phyloP scores from a whole-genome alignment of 2,329 filamentous ascomycete species.

The Fusarium sororula region DNA sequence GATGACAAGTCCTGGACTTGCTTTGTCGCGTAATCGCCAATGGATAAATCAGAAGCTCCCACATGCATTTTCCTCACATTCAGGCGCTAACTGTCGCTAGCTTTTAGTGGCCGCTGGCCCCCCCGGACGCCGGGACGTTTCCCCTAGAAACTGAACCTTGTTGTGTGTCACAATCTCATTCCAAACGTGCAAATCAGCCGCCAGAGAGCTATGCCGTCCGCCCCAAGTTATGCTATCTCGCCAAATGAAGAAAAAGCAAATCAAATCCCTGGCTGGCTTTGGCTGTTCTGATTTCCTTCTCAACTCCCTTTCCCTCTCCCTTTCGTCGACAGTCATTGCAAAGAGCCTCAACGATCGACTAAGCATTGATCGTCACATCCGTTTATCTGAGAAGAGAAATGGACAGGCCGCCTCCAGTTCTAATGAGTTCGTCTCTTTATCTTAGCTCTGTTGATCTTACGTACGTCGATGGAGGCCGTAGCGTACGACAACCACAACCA shows the following conservation, averaged over 20 bases:
- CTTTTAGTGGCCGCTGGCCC: constrained; percentile 29
- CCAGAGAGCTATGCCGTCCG: constrained; percentile 5
- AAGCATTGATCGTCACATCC: constrained; percentile 19
- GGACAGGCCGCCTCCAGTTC: constrained; percentile 29
- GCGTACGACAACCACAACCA: constrained; percentile 26
- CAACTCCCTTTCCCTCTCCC: constrained; percentile 21
- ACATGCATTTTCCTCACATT: constrained; percentile 6
- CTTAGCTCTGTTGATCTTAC: constrained; percentile 26
- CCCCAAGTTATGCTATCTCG: constrained; percentile 1
- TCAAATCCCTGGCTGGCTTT: constrained; percentile 17
- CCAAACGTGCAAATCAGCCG: constrained; percentile 19
- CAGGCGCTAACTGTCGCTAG: constrained; percentile 28
- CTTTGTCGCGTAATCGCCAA: background rate
- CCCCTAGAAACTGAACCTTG: constrained; percentile 25
- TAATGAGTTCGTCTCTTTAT: constrained; percentile 26
- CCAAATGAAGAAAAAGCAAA: constrained; percentile 20
- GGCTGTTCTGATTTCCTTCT: constrained; percentile 11
- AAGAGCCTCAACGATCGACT: constrained; percentile 29
- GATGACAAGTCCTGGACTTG: constrained; percentile 3
- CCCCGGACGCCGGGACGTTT: constrained; percentile 22
- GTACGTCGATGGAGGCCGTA: constrained; percentile 33
- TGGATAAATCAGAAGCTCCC: constrained; percentile 26
- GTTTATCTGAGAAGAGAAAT: constrained; percentile 30
- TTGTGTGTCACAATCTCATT: background rate
- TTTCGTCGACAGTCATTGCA: constrained; percentile 1